These are phyloP conservation scores for Diplodia seriata DNA, from an alignment of 2,329 filamentous ascomycete species.

Conservation along the genomic window DNA sequence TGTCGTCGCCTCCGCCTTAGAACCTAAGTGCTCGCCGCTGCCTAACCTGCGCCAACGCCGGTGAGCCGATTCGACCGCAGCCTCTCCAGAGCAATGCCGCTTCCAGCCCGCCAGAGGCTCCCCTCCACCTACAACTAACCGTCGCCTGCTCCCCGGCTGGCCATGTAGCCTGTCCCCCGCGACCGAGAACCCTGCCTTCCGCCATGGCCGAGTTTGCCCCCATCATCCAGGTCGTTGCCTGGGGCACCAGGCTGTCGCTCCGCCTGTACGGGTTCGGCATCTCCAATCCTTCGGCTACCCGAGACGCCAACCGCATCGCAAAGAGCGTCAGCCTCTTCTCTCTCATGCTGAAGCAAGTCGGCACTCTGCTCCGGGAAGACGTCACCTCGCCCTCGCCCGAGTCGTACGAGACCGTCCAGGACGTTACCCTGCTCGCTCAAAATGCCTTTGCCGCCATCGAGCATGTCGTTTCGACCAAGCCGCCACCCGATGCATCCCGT, in stretches of 20 bases:
- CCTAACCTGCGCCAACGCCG: constrained; percentile 13
- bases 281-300: constrained; percentile 38
- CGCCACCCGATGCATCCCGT: constrained; percentile 10
- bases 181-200: constrained; percentile 1
- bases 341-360: constrained; percentile 48
- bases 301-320: constrained; percentile 42
- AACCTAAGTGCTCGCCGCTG: constrained; percentile 18
- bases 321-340: constrained; percentile 46
- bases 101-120: background rate
- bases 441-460: constrained; percentile 42
- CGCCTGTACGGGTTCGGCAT: constrained; percentile 45
- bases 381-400: constrained; percentile 46
- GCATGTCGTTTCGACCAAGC: constrained; percentile 35
- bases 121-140: constrained; percentile 16
- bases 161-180: constrained; percentile 20
- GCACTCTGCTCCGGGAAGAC: constrained; percentile 48
- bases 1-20: background rate
- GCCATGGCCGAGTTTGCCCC: constrained; percentile 46
- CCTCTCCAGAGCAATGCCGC: constrained; percentile 13
- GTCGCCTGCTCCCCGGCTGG: constrained; percentile 7
- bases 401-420: constrained; percentile 45
- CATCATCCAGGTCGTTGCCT: constrained; percentile 45
- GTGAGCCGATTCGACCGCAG: constrained; percentile 5
- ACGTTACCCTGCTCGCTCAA: constrained; percentile 44
- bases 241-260: constrained; percentile 45